phyloP scores from a whole-genome alignment of 2,329 filamentous ascomycete genomes.

The Bipolaris zeicola region DNA sequence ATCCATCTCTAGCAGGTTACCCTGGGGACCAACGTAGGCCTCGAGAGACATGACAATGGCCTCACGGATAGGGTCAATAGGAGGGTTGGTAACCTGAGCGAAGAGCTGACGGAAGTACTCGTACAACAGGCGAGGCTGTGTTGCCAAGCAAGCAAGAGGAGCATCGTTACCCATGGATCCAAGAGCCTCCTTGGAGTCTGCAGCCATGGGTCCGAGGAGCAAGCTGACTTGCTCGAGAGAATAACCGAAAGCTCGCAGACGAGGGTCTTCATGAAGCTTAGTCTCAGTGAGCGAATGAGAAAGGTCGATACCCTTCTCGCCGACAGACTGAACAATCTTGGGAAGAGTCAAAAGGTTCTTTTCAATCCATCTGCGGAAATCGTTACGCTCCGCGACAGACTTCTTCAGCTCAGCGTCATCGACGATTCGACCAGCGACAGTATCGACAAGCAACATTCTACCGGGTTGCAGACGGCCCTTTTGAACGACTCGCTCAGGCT shows the following conservation, averaged over 20 bases:
- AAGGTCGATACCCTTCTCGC: conserved; percentile 66
- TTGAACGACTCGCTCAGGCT: conserved; percentile 86
- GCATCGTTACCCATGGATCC: conserved; percentile 99
- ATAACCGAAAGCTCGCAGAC: conserved; percentile 88
- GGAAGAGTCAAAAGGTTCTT: conserved; percentile 83
- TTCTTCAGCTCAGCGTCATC: conserved; percentile 91
- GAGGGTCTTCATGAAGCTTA: conserved; percentile 80
- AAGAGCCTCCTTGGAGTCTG: conserved; percentile 94
- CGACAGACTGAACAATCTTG: conserved; percentile 69
- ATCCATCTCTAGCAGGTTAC: conserved; percentile 94
- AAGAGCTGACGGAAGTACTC: conserved; percentile 99
- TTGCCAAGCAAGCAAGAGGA: conserved; percentile 87
- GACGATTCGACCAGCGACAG: conserved; percentile 86
- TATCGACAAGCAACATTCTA: conserved; percentile 95
- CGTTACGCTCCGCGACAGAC: conserved; percentile 81
- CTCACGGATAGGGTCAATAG: conserved; percentile 95
- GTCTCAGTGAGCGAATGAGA: conserved; percentile 69
- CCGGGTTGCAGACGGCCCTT: conserved; percentile 94
- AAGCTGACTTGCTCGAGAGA: conserved; percentile 94
- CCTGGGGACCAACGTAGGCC: conserved; percentile 94
- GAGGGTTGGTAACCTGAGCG: conserved; percentile 96
- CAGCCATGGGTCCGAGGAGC: conserved; percentile 91
- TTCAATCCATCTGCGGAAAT: conserved; percentile 89
- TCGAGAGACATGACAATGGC: conserved; percentile 98
- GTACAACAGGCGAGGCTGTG: conserved; percentile 84